Percentiles rank a stretch among this genome's conserved stretches.
Evolutionary conservation across 2,329 filamentous ascomycete species (phyloP).

Genomic region (Colletotrichum eleusines): DNA sequence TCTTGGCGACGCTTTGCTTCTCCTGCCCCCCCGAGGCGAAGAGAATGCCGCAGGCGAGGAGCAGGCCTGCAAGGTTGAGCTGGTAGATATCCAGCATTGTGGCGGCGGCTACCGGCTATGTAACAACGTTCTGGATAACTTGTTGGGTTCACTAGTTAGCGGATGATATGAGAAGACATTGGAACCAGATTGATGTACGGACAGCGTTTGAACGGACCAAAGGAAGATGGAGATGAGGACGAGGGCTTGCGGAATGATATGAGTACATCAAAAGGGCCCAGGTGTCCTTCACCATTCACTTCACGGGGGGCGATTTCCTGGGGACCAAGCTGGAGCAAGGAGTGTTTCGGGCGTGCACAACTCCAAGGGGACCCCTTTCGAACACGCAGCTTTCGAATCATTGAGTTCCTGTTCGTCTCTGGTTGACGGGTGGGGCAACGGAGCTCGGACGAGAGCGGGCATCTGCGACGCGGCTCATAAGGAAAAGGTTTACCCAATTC

Average conservation of each 20-base stretch:
- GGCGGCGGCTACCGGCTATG: background rate
- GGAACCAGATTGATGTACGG: background rate
- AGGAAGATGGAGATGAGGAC: background rate
- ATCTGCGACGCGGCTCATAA: background rate
- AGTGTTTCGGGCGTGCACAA: constrained; percentile 35
- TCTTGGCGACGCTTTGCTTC: background rate
- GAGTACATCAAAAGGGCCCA: constrained; percentile 16
- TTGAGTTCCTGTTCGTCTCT: constrained; percentile 32
- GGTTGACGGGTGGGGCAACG: background rate
- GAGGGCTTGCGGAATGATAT: background rate
- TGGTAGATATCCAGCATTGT: constrained; percentile 51
- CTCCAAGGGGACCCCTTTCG: constrained; percentile 14
- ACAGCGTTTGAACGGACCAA: background rate
- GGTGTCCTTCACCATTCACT: constrained; percentile 36
- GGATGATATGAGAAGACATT: background rate
- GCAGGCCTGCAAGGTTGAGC: constrained; percentile 50
- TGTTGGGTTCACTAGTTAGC: background rate
- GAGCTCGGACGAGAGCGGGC: background rate
- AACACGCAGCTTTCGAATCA: background rate
- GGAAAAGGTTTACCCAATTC: background rate
- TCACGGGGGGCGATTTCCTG: constrained; percentile 21
- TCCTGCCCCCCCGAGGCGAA: constrained; percentile 40
- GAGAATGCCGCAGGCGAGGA: constrained; percentile 49
- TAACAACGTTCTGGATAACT: background rate
- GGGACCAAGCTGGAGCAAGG: constrained; percentile 38